A percentile compares a stretch with the other conserved stretches of the same genome.
Conservation (phyloP, 495 filamentous ascomycete species). For the Penicillium manginii region DNA sequence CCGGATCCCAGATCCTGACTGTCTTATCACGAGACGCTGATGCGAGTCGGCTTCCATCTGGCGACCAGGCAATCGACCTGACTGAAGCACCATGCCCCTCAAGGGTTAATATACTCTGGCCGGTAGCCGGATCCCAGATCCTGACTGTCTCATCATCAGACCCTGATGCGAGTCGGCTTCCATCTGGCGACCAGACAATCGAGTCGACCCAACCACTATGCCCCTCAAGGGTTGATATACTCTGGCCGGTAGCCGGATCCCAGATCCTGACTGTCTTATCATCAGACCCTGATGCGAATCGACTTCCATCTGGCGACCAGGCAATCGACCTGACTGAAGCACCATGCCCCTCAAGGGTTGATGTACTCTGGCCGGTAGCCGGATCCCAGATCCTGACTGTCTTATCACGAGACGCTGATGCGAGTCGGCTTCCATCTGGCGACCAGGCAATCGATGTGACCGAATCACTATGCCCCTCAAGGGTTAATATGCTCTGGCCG, state of each 20-base stretch:
- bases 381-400: constrained; percentile 2
- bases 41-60: not conserved
- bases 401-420: not conserved
- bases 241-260: constrained; percentile 1
- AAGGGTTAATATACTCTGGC: not conserved
- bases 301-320: constrained; percentile 1
- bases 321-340: not conserved
- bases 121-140: constrained; percentile 2
- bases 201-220: not conserved
- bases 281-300: not conserved
- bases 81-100: not conserved
- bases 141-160: not conserved
- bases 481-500: not conserved
- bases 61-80: not conserved
- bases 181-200: not conserved
- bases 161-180: constrained; percentile 1
- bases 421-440: not conserved
- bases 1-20: constrained; percentile 1
- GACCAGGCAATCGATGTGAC: not conserved
- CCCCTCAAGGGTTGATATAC: not conserved
- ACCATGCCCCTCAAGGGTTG: not conserved
- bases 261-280: constrained; percentile 1
- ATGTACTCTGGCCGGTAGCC: not conserved
- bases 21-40: not conserved
- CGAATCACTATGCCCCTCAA: not conserved